Evolutionary conservation across 2,329 filamentous ascomycete species (phyloP).

Genomic region (Arthrobotrys megalospora): DNA sequence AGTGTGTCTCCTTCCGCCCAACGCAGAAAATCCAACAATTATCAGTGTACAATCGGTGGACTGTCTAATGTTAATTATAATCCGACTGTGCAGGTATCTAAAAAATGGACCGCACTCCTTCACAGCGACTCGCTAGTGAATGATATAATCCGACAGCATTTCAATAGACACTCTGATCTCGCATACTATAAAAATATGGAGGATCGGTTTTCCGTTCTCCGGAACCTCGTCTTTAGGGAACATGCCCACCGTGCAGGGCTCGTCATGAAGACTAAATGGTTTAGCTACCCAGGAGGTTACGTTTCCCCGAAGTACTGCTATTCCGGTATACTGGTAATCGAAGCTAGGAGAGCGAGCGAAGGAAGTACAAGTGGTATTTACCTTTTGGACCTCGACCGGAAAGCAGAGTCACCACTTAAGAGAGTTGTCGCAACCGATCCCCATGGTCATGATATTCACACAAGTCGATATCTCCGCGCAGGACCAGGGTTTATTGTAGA

Average conservation of each 20-base stretch:
- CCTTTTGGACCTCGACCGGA: neutral
- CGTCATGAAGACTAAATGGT: constrained; percentile 23
- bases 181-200: neutral
- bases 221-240: constrained; percentile 22
- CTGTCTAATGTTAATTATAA: neutral
- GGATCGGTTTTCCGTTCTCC: constrained; percentile 23
- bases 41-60: no score
- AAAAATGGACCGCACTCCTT: constrained; percentile 10
- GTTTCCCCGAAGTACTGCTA: neutral
- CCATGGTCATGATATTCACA: neutral
- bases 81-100: constrained; percentile 16
- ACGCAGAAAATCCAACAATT: constrained; percentile 16
- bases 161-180: neutral
- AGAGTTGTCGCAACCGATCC: neutral
- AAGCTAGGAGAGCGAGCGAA: neutral
- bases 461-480: neutral
- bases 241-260: neutral
- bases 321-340: neutral
- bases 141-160: constrained; percentile 4
- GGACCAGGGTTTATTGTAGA: constrained; percentile 2
- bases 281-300: neutral
- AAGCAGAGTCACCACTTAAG: neutral
- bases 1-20: neutral
- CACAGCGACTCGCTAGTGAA: constrained; percentile 1
- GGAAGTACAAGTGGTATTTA: neutral